Base-by-base conservation (phyloP, 257 asterid species). In the Ligustrum vulgare region DNA sequence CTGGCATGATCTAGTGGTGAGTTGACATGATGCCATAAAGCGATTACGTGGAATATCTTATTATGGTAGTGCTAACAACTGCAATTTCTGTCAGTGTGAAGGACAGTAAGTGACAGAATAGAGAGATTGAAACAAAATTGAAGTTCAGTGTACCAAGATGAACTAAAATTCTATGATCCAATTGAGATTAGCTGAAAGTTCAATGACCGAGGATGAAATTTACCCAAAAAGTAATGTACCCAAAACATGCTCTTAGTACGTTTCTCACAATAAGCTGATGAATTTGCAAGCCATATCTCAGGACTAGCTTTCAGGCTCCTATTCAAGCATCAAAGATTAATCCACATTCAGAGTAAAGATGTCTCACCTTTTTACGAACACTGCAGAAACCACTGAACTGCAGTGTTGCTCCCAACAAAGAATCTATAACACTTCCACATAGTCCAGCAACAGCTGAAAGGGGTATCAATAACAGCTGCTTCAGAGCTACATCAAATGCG, bases 301-400 rank as follows among this genome's bases (percentile, higher is more conserved):
- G 8, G 51, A 41, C 36, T 56, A 58, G 67, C 25, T 51, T 25
- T 28, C 45, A 18, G 37, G 49, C 12, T 5, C 23, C n/a, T 22
- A 62, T 47, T 23, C 4, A 71, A 64, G 20, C 36, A 23, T 28
- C 54, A 68, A 36, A 9, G 54, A 37, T n/a, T 7, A 49, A 37
- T 3, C 2, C 15, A 68, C 32, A 20, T 1, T 69, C n/a, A 6
- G 49, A 69, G 72, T 31, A 11, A 7, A 63, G 73, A 79, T 69
- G 58, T 51, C 71, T 82, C 73, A 92, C 99, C 99, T 94, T 92
- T 65, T 92, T 91, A n/a, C 96, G 90, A 71, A 94, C 92, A 64
- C 80, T 87, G 83, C 99, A 92, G 82, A 82, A 90, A 70, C 99
- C 98, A 77, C 98, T 94, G 86, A 85, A 94, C 62, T 94, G 98